phyloP scores from a whole-genome alignment of 2,329 filamentous ascomycete species.

The Hypoxylon sp. region DNA sequence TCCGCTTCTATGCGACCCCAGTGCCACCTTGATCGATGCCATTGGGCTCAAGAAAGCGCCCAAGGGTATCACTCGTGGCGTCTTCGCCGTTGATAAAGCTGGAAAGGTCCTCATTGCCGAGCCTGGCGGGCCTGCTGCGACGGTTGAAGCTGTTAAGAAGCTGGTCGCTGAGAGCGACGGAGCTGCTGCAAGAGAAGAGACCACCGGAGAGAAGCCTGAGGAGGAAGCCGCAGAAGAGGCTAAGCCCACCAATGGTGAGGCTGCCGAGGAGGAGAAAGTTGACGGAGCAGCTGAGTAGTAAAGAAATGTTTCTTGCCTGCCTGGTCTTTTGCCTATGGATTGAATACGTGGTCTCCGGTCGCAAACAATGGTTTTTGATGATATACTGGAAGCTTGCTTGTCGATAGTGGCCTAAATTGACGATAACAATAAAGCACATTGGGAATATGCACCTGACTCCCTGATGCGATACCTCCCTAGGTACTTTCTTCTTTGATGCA shows the following conservation, averaged over 20 bases:
- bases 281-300: conserved; percentile 61
- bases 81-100: conserved; percentile 87
- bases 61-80: conserved; percentile 85
- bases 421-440: conserved; percentile 25
- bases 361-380: conserved; percentile 30
- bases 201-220: conserved; percentile 42
- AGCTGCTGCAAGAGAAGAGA: conserved; percentile 47
- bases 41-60: conserved; percentile 92
- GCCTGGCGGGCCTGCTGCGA: conserved; percentile 82
- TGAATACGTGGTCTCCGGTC: conserved; percentile 21
- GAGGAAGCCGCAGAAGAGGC: conserved; percentile 50
- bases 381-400: conserved; percentile 33
- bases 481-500: conserved; percentile 3
- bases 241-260: conserved; percentile 49
- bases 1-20: conserved; percentile 86
- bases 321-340: conserved; percentile 20
- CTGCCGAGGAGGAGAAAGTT: conserved; percentile 55
- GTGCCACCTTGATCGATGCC: conserved; percentile 80
- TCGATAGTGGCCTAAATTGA: conserved; percentile 34
- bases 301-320: conserved; percentile 13
- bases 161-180: conserved; percentile 68
- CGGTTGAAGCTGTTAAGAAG: conserved; percentile 81
- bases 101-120: conserved; percentile 85
- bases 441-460: conserved; percentile 9
- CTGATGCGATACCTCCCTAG: conserved; percentile 10